Evolutionary conservation across 2,329 filamentous ascomycete genomes (phyloP), one percentile per base, ranked within the genome.

Genomic region (Allantophomopsis cytisporea): DNA sequence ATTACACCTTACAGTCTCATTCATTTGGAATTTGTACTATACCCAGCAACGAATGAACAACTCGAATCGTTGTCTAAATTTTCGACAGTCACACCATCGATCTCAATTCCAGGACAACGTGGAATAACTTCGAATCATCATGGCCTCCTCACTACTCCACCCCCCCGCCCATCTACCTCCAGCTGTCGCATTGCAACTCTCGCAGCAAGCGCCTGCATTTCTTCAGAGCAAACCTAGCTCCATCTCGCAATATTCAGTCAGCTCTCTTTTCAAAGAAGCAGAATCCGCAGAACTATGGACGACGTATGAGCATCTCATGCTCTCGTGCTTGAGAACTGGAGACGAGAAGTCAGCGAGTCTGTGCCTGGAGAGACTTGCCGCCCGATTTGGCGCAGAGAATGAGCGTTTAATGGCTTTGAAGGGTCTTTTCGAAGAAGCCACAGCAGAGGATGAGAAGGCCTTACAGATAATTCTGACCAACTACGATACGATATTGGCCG

Each of bases 211-310:
- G 44, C 74, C 75, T 2, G 52, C 51, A 38, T 65, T 79, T 43
- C 62, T 80, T 42, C 60, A 60, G 46, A 71, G 60, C 50, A 69
- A 69, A 35, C 66, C 70, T 6, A 70, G 67, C 45, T 63, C 66
- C 28, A 64, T 72, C 43, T 71, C 70, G 5, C 60, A 66, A n/a
- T 75, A 73, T 23, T 63, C 69, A 2, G 50, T 79, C 8, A 51
- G 56, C 18, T 69, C 69, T 7, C 57, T 79, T 3, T 67, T 76
- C 50, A 64, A 69, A 1, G 60, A 69, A 1, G 58, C 70, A 21
- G 88, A 95, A 57, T 79, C 78, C 0, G 69, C 83, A 40, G 86
- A 94, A 47, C 69, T 84, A 54, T 96, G 89, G 87, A 73, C 73
- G 13, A 76, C 75, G 34, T 83, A 91, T 60, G 89, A 96, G 62